These are phyloP conservation scores for Emydomyces testavorans DNA, from an alignment of 2,329 filamentous ascomycete genomes.

Conservation along the genomic window DNA sequence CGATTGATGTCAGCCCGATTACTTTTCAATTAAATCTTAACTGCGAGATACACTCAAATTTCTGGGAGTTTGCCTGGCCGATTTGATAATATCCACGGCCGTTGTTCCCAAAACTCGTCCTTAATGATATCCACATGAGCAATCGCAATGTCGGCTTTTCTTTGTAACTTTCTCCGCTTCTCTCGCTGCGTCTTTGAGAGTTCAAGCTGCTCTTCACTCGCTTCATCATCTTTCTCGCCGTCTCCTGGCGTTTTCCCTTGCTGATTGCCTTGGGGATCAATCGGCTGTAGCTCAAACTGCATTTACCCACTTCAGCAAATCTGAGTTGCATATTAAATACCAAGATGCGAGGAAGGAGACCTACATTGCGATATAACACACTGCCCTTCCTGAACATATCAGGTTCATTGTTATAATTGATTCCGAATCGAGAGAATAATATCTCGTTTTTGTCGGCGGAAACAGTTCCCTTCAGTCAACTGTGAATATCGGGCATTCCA, in stretches of 20 bases:
- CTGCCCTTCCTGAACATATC: slow-evolving; percentile 92
- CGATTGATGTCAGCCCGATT: neutral
- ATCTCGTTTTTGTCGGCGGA: slow-evolving; percentile 93
- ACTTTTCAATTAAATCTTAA: neutral
- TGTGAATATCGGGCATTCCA: neutral
- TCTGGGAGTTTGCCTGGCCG: slow-evolving; percentile 57
- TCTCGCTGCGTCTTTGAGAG: slow-evolving; percentile 71
- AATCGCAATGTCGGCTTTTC: slow-evolving; percentile 68
- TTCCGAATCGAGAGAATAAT: slow-evolving; percentile 71
- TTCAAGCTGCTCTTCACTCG: slow-evolving; percentile 34
- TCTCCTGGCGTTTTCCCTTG: slow-evolving; percentile 9
- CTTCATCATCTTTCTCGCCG: slow-evolving; percentile 13
- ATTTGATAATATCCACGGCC: slow-evolving; percentile 73
- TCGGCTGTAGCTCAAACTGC: slow-evolving; percentile 61
- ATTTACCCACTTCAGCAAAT: neutral
- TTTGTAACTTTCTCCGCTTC: slow-evolving; percentile 66
- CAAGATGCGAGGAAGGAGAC: neutral
- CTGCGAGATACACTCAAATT: neutral
- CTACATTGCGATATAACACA: slow-evolving; percentile 65
- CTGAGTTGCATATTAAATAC: neutral
- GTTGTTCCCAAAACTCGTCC: slow-evolving; percentile 80
- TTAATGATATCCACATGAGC: slow-evolving; percentile 91
- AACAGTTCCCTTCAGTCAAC: slow-evolving; percentile 56
- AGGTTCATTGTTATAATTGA: slow-evolving; percentile 96
- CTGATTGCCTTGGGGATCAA: slow-evolving; percentile 22